These are phyloP conservation scores for Lithospermum erythrorhizon DNA, from an alignment of 257 asterid species.

Conservation along the genomic window DNA sequence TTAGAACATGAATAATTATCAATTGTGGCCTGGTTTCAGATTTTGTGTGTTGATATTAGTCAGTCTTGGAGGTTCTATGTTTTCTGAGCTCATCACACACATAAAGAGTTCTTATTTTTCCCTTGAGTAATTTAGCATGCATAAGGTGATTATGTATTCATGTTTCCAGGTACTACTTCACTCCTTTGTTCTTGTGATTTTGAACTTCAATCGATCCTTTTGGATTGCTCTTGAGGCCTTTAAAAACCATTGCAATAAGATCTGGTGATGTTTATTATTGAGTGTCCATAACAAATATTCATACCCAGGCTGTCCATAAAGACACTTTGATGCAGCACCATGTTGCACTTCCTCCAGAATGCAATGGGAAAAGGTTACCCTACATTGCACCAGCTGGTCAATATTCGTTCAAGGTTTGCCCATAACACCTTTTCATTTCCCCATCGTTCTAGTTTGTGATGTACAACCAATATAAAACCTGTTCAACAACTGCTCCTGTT, in stretches of 20 bases:
- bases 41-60: no score
- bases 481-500: background rate
- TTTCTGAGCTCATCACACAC: background rate
- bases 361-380: conserved; percentile 95
- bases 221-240: conserved; percentile 50
- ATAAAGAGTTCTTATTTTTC: background rate
- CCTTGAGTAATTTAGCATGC: conserved; percentile 8
- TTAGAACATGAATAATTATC: no score
- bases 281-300: conserved; percentile 10
- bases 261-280: conserved; percentile 80
- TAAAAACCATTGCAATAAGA: conserved; percentile 81
- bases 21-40: no score
- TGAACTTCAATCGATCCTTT: background rate
- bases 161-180: conserved; percentile 37
- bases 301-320: conserved; percentile 72
- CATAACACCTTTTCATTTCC: background rate
- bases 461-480: background rate
- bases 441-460: background rate
- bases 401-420: conserved; percentile 73
- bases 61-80: conserved; percentile 91
- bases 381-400: conserved; percentile 92
- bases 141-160: conserved; percentile 44
- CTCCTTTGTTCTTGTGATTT: background rate
- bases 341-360: conserved; percentile 95
- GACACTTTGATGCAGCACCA: conserved; percentile 86